Base-by-base conservation (phyloP, 108 stramenopile species). In the Cyclotella cryptica region DNA sequence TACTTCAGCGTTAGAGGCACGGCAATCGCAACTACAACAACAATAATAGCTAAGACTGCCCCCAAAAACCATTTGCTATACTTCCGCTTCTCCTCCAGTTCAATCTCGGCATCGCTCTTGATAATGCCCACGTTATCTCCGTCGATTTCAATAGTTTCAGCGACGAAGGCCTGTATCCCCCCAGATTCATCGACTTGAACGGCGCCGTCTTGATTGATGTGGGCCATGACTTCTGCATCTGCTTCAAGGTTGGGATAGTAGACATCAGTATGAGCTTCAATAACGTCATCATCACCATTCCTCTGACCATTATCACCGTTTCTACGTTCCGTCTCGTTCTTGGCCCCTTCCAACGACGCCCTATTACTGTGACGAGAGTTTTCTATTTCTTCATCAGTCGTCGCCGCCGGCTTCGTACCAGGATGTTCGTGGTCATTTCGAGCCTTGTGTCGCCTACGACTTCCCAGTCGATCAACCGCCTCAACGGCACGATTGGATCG, bases 91-190 rank as follows among this genome's bases (percentile, higher is more conserved):
- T 80, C 79, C 61, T 80, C 79, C 66, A 52, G 60, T 62, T 80
- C 79, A 14, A 73, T 58, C 47, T 80, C 79, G 11, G 79, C 79
- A 19, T 79, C 78, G 13, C 60, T 63, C 41, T 60, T 57, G 13
- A 80, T 80, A 10, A 80, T 68, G 18, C 72, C 79, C n/a, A 80
- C 79, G 47, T 72, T 60, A 29, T 67, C 66, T 17, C 51, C 72
- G 40, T 68, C 65, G 15, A 80, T 80, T 18, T 47, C 79, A 30
- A 80, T 80, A 10, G 79, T 73, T 40, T 80, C 79, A 18, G 72
- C 79, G 41, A 80, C 67, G 49, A 73, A 80, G 42, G 79, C 79
- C 28, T 68, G 71, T 21, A 80, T 80, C 0, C 79, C 79, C 0
- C 79, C 79, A 30, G 71, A 68, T 59, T 79, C 78, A 49, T 79